Evolutionary conservation across 2,329 filamentous ascomycete species (phyloP), one percentile per base, ranked within the genome.

Genomic region (Lachnellula suecica): DNA sequence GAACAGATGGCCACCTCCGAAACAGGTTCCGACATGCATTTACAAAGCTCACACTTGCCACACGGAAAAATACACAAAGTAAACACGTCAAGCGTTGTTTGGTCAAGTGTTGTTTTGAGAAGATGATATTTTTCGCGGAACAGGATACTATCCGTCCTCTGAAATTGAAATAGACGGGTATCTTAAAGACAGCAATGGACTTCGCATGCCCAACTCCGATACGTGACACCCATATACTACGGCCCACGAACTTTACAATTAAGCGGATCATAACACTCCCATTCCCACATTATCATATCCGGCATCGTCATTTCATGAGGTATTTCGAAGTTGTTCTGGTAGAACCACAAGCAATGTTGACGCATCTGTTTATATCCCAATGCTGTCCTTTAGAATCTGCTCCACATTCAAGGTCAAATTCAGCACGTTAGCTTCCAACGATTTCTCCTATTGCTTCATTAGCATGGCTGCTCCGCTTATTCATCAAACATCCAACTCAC

Each of bases 401-500:
- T 49, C 52, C 10, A 76, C 63, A 57, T 83, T 71, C 68, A 84
- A 59, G 17, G 72, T 59, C 3, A 79, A 56, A 1, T 63, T 66
- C 37, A 83, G 64, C 2, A 65, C 70, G 43, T 78, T 79, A 13
- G 70, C 66, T 43, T 68, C 59, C 31, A 84, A 68, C 3, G 81
- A 78, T 24, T 71, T 66, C 54, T 77, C 60, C 60, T 64, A 31
- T 46, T 51, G n/a, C 1, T 11, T 10, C 29, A n/a, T 58, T 19
- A 58, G 57, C n/a, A n/a, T 25, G 44, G 4, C 15, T 47, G 19
- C 19, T 23, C 23, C 17, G 8, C 20, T 24, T 22, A 4, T 19
- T n/a, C 17, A 31, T n/a, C 4, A 31, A 10, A 6, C 19, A 38
- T 7, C 17, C 4, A 41, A 55, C 60, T 42, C 47, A 66, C 74